phyloP scores from a whole-genome alignment of 177 flowering plant genomes.

The Vitis hybrid region DNA sequence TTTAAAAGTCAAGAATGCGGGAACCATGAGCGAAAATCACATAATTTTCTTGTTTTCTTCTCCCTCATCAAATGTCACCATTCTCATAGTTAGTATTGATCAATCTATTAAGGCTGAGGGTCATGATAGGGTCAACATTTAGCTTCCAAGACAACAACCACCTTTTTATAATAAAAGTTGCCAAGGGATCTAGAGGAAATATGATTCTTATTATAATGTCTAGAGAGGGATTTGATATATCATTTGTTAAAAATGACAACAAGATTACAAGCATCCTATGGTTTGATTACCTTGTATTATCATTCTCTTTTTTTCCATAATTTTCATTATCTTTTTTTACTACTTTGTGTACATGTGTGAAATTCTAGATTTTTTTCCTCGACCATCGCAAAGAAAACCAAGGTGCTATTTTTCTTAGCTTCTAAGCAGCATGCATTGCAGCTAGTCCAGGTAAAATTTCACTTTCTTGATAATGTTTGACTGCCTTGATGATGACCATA shows the following conservation, averaged over 20 bases:
- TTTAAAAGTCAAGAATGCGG: conserved; percentile 59
- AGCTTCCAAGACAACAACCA: conserved; percentile 80
- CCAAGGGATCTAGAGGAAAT: conserved; percentile 80
- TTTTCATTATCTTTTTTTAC: too few relatives aligned
- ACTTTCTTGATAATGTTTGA: too few relatives aligned
- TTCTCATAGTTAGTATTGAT: conserved; percentile 80
- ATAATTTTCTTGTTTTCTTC: conserved; percentile 68
- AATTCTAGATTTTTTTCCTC: too few relatives aligned
- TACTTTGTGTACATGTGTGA: too few relatives aligned
- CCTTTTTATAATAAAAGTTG: conserved; percentile 52
- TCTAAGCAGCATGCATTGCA: too few relatives aligned
- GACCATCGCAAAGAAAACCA: too few relatives aligned
- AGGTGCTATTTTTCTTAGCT: too few relatives aligned
- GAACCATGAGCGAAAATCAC: conserved; percentile 59
- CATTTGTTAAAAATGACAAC: conserved; percentile 63
- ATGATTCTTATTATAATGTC: conserved; percentile 97
- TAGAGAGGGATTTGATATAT: conserved; percentile 82
- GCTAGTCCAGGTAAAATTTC: too few relatives aligned
- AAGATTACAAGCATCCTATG: conserved; percentile 80
- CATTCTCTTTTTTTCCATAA: too few relatives aligned
- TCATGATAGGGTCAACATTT: conserved; percentile 59
- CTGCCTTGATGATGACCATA: too few relatives aligned
- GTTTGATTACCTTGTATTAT: conserved; percentile 83
- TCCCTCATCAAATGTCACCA: conserved; percentile 80
- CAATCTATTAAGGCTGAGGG: conserved; percentile 79